Conservation (phyloP, 441 rosid species). For the Croton laevigatus region DNA sequence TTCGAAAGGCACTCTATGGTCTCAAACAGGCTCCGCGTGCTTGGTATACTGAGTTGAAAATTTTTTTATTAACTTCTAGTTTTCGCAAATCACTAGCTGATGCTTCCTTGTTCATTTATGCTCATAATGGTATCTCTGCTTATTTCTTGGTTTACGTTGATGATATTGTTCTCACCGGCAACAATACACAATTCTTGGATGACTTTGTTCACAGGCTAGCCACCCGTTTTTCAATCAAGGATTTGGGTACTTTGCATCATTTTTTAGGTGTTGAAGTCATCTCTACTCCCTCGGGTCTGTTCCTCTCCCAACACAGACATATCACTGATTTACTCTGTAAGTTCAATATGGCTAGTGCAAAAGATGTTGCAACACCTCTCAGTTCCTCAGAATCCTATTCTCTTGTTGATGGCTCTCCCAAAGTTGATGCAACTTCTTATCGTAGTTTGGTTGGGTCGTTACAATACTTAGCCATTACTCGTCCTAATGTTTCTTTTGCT, state of each 20-base stretch:
- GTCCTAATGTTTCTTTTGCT: neutral
- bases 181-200: neutral
- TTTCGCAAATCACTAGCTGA: constrained; percentile 4
- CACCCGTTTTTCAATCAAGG: neutral
- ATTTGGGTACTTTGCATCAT: neutral
- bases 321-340: neutral
- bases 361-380: neutral
- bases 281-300: neutral
- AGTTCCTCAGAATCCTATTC: neutral
- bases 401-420: neutral
- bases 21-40: neutral
- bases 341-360: neutral
- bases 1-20: neutral
- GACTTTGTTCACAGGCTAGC: too few species aligned
- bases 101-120: neutral
- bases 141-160: neutral
- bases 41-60: neutral
- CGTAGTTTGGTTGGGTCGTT: neutral
- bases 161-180: neutral
- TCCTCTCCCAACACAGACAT: neutral
- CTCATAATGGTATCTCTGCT: neutral
- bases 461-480: neutral
- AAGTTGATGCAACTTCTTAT: neutral
- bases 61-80: neutral
- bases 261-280: neutral